Evolutionary conservation across 75 land plant genomes (phyloP).

Genomic region (Selaginella moellendorffii): DNA sequence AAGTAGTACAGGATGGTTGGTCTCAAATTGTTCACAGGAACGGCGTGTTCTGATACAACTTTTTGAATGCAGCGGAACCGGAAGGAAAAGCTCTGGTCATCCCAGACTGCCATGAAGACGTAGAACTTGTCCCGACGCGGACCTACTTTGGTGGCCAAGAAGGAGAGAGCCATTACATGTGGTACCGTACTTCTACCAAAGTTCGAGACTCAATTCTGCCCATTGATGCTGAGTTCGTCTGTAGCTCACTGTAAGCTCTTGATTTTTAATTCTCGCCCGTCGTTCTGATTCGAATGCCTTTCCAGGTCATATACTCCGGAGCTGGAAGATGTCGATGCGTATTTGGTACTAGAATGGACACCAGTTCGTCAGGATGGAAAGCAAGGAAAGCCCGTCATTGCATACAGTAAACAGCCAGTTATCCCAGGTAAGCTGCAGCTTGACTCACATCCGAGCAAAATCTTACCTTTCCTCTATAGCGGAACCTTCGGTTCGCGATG

Average conservation of each 20-base stretch:
- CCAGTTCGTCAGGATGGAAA: slow-evolving; percentile 77
- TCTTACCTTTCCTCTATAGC: slow-evolving; percentile 76
- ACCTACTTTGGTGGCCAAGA: slow-evolving; percentile 73
- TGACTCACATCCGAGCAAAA: slow-evolving; percentile 62
- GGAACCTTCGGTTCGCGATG: slow-evolving; percentile 54
- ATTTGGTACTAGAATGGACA: slow-evolving; percentile 63
- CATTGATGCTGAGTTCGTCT: slow-evolving; percentile 18
- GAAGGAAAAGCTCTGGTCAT: slow-evolving; percentile 48
- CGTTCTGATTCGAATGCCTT: background rate
- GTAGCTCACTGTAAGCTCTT: slow-evolving; percentile 5
- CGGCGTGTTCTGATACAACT: slow-evolving; percentile 39
- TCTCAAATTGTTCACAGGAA: slow-evolving; percentile 23
- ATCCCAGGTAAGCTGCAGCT: slow-evolving; percentile 22
- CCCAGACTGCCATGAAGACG: slow-evolving; percentile 59
- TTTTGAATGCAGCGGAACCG: slow-evolving; percentile 48
- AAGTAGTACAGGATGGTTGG: slow-evolving; percentile 56
- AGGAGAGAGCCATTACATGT: slow-evolving; percentile 57
- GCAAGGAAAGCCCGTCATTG: slow-evolving; percentile 52
- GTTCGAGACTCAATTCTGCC: slow-evolving; percentile 28
- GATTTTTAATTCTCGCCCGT: background rate
- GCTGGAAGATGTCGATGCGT: slow-evolving; percentile 76
- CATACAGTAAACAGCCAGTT: slow-evolving; percentile 56
- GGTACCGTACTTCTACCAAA: slow-evolving; percentile 46
- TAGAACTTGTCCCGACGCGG: slow-evolving; percentile 52
- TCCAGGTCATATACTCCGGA: slow-evolving; percentile 65